A percentile compares a stretch with the other conserved stretches of the same genome.
Conservation (phyloP, 1,284 basidiomycete species). For the Xerocomus minutiporus region DNA sequence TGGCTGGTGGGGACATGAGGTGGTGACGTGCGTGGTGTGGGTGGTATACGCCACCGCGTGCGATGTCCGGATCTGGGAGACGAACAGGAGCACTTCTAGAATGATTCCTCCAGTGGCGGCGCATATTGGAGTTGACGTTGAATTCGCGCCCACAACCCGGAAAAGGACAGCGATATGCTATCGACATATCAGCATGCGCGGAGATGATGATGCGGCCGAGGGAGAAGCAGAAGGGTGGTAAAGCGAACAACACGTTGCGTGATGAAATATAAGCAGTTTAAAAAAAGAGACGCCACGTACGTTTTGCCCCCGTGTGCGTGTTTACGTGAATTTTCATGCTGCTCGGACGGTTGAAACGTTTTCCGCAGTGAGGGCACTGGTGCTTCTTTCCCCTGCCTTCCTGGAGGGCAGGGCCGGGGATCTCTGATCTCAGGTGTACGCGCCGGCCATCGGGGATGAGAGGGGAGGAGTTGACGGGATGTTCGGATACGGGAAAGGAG, state of each 20-base stretch:
- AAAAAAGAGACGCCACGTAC: conserved; percentile 41
- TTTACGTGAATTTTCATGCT: conserved; percentile 72
- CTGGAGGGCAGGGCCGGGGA: conserved; percentile 15
- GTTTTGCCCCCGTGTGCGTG: conserved; percentile 72
- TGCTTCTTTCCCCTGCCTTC: conserved; percentile 47
- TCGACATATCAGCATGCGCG: not conserved
- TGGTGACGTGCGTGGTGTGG: not conserved
- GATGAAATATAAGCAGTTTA: conserved; percentile 9
- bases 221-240: not conserved
- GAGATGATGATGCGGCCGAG: not conserved
- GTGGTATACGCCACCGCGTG: conserved; percentile 9
- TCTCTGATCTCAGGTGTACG: conserved; percentile 13
- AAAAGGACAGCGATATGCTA: conserved; percentile 70
- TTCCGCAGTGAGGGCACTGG: conserved; percentile 59
- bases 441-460: conserved; percentile 29
- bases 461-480: not conserved
- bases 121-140: conserved; percentile 80
- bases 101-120: conserved; percentile 70
- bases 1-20: conserved; percentile 29
- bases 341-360: conserved; percentile 74
- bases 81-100: conserved; percentile 25
- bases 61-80: conserved; percentile 20
- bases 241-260: conserved; percentile 17
- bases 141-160: conserved; percentile 71
- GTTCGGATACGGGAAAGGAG: conserved; percentile 26